These are phyloP conservation scores for Stentor coeruleus DNA, from an alignment of 73 alveolate species.

Conservation along the genomic window DNA sequence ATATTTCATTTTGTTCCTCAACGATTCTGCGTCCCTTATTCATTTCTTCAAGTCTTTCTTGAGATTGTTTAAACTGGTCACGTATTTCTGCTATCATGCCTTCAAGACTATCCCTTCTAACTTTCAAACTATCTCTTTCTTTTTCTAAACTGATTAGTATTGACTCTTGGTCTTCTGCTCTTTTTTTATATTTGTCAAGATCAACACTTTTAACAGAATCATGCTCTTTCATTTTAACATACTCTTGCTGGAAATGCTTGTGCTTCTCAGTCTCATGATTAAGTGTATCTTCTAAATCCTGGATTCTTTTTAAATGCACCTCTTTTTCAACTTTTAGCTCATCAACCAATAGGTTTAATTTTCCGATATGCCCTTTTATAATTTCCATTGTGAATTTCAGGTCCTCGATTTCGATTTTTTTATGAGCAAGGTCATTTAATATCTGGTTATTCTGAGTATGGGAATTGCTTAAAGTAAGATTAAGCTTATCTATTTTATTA, in stretches of 20 bases:
- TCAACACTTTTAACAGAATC: background rate
- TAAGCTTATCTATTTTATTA: background rate
- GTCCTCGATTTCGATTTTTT: background rate
- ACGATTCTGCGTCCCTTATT: slow-evolving; percentile 15
- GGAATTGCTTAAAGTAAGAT: too few relatives aligned
- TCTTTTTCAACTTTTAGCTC: background rate
- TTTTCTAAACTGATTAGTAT: background rate
- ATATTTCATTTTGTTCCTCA: background rate
- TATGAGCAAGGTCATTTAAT: background rate
- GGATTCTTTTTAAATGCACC: slow-evolving; percentile 1
- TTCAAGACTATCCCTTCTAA: background rate
- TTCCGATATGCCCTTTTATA: background rate
- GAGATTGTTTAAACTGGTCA: background rate
- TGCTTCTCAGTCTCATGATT: background rate
- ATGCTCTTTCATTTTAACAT: background rate
- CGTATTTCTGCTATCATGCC: background rate
- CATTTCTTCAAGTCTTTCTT: slow-evolving; percentile 27
- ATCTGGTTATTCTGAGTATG: background rate
- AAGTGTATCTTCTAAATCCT: background rate
- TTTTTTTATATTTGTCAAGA: background rate
- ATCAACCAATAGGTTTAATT: background rate
- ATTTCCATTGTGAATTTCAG: slow-evolving; percentile 7
- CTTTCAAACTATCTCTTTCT: slow-evolving; percentile 14
- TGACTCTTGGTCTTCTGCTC: background rate
- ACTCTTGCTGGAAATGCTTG: slow-evolving; percentile 17